phyloP scores from a whole-genome alignment of 192 early-diverging fungal genomes.

The Funneliformis geosporum region DNA sequence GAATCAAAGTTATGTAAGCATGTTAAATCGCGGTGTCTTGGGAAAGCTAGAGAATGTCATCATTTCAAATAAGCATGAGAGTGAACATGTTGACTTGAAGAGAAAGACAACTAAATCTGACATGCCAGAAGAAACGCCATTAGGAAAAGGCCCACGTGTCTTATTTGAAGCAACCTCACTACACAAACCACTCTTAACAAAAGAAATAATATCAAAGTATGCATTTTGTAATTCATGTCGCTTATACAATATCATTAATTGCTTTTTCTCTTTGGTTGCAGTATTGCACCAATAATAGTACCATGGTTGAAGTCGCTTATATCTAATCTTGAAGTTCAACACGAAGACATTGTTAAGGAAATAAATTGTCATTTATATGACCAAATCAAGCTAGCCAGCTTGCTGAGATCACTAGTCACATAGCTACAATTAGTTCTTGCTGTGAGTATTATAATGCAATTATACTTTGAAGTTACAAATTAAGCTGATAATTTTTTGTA shows the following conservation, averaged over 20 bases:
- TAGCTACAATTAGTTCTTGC: conserved; percentile 17
- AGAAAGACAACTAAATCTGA: conserved; percentile 14
- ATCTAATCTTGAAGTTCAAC: conserved; percentile 4
- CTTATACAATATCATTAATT: conserved; percentile 22
- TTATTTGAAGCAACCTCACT: conserved; percentile 2
- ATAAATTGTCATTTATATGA: conserved; percentile 13
- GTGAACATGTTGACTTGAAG: neutral
- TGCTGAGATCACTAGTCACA: neutral
- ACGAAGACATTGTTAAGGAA: neutral
- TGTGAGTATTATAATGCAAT: conserved; percentile 19
- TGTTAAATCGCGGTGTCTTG: conserved; percentile 17
- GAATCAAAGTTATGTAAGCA: conserved; percentile 16
- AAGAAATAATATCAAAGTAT: conserved; percentile 13
- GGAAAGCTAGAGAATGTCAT: conserved; percentile 3
- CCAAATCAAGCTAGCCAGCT: conserved; percentile 15
- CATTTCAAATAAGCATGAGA: conserved; percentile 19
- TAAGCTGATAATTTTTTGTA: conserved; percentile 26
- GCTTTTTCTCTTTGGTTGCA: conserved; percentile 1
- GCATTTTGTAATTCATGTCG: neutral
- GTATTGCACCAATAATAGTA: neutral
- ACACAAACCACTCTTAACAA: neutral
- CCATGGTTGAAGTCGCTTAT: conserved; percentile 16
- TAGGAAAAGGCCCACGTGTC: neutral
- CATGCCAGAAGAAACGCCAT: neutral
- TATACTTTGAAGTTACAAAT: conserved; percentile 2